Conservation (phyloP, 805 yeast species). For the Hanseniaspora guilliermondii region DNA sequence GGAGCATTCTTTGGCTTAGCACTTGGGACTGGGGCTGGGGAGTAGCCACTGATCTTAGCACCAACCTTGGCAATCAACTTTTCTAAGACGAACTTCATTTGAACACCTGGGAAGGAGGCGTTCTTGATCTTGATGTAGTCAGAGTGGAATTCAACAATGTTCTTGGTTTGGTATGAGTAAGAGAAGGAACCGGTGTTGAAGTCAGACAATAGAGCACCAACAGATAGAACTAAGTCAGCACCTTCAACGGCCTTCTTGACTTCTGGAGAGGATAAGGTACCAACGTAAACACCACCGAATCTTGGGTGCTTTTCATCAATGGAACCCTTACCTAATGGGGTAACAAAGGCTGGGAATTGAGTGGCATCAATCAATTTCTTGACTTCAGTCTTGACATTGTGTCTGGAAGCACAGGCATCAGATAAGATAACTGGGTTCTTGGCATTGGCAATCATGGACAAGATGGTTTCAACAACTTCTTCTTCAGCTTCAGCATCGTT, state of each 20-base stretch:
- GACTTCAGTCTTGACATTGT: constrained; percentile 54
- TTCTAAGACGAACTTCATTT: constrained; percentile 48
- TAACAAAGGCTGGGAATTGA: constrained; percentile 69
- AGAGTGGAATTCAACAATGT: constrained; percentile 68
- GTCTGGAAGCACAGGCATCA: constrained; percentile 81
- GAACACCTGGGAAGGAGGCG: constrained; percentile 61
- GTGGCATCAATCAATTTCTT: constrained; percentile 49
- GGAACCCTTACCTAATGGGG: constrained; percentile 83
- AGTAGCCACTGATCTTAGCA: constrained; percentile 32
- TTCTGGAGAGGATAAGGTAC: constrained; percentile 62
- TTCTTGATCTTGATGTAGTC: constrained; percentile 58
- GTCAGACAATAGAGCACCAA: constrained; percentile 76
- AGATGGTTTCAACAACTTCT: constrained; percentile 46
- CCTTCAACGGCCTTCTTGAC: constrained; percentile 61
- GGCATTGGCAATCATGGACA: constrained; percentile 43
- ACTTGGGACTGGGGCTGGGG: constrained; percentile 45
- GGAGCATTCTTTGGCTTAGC: constrained; percentile 34
- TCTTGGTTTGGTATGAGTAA: constrained; percentile 59
- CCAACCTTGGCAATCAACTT: constrained; percentile 31
- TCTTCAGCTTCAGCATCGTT: constrained; percentile 51
- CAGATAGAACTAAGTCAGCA: constrained; percentile 61
- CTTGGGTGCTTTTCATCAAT: constrained; percentile 60
- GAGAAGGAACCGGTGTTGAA: constrained; percentile 85
- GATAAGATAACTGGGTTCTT: constrained; percentile 63
- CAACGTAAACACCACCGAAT: constrained; percentile 79